These are phyloP conservation scores for Acarospora socialis DNA, from an alignment of 2,329 filamentous ascomycete species.

Conservation along the genomic window DNA sequence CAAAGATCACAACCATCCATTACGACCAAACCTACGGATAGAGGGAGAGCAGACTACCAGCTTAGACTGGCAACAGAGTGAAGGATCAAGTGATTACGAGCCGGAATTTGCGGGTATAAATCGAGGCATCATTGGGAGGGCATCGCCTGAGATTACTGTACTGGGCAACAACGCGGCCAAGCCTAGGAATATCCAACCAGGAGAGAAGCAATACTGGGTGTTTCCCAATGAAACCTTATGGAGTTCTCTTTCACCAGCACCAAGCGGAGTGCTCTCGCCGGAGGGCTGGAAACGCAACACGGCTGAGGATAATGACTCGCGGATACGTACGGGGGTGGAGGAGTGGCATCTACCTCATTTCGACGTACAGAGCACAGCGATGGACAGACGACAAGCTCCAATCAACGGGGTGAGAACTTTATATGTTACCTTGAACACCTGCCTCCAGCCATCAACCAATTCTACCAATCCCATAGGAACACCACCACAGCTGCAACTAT, in stretches of 20 bases:
- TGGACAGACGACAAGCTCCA: conserved; percentile 12
- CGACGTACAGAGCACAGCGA: conserved; percentile 12
- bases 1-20: conserved; percentile 34
- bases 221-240: conserved; percentile 45
- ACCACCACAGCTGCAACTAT: conserved; percentile 64
- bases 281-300: conserved; percentile 14
- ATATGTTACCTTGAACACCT: conserved; percentile 78
- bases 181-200: conserved; percentile 46
- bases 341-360: neutral
- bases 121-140: conserved; percentile 47
- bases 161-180: conserved; percentile 52
- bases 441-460: conserved; percentile 54
- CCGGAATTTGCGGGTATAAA: conserved; percentile 48
- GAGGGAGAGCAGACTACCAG: neutral
- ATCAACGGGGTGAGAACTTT: conserved; percentile 36
- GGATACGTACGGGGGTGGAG: no score
- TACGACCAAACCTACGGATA: conserved; percentile 22
- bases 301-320: conserved; percentile 16
- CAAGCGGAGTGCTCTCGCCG: conserved; percentile 23
- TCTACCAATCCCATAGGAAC: conserved; percentile 29
- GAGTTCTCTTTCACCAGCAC: conserved; percentile 25
- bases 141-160: conserved; percentile 33
- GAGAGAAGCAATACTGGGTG: conserved; percentile 48
- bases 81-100: conserved; percentile 33
- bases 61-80: conserved; percentile 5